Conservation (phyloP, 495 filamentous ascomycete species). For the Talaromyces ruber region DNA sequence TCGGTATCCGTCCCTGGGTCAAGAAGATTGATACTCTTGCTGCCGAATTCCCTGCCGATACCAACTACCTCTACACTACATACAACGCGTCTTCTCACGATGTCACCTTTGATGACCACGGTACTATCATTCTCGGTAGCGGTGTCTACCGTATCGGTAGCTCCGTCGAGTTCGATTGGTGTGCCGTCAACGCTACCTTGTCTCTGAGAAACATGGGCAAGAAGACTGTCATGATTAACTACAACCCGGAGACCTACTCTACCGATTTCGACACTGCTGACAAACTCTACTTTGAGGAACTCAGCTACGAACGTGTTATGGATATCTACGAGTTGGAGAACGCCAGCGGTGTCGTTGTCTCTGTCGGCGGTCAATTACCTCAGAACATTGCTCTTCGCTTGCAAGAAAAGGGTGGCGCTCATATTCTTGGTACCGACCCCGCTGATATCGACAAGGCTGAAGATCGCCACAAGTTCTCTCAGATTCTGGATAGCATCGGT, state of each 20-base stretch:
- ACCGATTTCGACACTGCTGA: conserved; percentile 96
- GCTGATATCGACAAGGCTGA: conserved; percentile 94
- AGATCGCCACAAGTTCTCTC: conserved; percentile 95
- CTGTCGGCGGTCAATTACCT: conserved; percentile 89
- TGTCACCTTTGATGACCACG: conserved; percentile 90
- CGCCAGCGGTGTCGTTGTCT: conserved; percentile 84
- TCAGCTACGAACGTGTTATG: conserved; percentile 96
- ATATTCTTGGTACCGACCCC: conserved; percentile 85
- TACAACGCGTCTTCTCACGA: conserved; percentile 97
- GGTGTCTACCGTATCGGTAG: conserved; percentile 96
- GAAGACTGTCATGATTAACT: conserved; percentile 99
- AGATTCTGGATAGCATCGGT: conserved; percentile 90
- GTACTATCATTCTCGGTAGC: conserved; percentile 79
- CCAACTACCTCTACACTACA: conserved; percentile 96
- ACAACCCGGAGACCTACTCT: conserved; percentile 79
- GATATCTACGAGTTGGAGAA: conserved; percentile 95
- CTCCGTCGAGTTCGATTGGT: conserved; percentile 99
- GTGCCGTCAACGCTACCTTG: conserved; percentile 86
- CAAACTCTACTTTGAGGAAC: conserved; percentile 92
- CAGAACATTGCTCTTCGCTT: conserved; percentile 94
- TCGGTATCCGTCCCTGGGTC: conserved; percentile 81
- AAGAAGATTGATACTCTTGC: conserved; percentile 98
- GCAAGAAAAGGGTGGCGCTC: conserved; percentile 84
- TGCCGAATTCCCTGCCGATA: conserved; percentile 94
- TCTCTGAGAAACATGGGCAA: conserved; percentile 83